These are phyloP conservation scores for Podila verticillata DNA, from an alignment of 192 early-diverging fungal genomes.

Conservation along the genomic window DNA sequence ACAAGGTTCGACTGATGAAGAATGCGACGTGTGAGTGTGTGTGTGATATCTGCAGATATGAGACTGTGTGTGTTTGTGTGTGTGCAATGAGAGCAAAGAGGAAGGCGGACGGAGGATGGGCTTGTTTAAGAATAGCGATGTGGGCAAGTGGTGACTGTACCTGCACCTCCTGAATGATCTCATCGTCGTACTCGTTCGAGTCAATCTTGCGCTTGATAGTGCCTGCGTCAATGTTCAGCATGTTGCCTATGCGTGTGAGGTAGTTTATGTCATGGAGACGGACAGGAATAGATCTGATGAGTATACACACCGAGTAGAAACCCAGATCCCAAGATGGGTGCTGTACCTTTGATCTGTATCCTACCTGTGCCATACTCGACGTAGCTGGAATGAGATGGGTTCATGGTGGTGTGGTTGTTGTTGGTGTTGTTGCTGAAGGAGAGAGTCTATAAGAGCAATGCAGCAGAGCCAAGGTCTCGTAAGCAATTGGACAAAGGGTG, in stretches of 20 bases:
- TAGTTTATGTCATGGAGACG: no score
- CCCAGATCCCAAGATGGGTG: no score
- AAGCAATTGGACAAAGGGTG: no score
- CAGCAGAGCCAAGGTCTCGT: no score
- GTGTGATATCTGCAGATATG: no score
- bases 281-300: background rate
- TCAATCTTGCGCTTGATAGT: constrained; percentile 51
- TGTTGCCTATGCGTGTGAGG: constrained; percentile 23
- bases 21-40: no score
- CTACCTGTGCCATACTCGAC: constrained; percentile 46
- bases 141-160: background rate
- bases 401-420: constrained; percentile 13
- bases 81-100: no score
- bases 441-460: no score
- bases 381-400: constrained; percentile 32
- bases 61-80: no score
- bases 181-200: constrained; percentile 48
- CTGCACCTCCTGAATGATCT: constrained; percentile 34
- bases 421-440: background rate
- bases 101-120: no score
- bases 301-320: no score
- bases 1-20: background rate
- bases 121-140: background rate
- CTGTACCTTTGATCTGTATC: background rate
- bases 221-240: constrained; percentile 42